Conservation (phyloP, 306 rosid species). For the Ormosia semicastrata region DNA sequence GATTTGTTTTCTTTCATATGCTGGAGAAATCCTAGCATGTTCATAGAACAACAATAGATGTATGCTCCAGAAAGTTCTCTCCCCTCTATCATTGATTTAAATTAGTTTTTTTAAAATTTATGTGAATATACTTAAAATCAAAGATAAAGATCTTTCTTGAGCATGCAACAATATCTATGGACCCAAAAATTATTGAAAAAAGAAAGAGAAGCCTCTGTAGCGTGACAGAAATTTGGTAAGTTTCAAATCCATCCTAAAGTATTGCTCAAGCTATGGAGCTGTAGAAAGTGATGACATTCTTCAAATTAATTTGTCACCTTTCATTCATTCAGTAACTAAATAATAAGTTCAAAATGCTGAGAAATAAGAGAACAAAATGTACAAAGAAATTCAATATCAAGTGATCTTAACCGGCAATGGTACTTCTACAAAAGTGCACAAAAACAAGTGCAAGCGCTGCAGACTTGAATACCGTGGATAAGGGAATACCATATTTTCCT, state of each 20-base stretch:
- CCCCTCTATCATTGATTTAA: no score
- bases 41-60: no score
- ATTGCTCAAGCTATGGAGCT: background rate
- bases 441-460: constrained; percentile 36
- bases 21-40: no score
- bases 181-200: no score
- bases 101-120: no score
- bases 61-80: no score
- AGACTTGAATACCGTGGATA: constrained; percentile 50
- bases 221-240: background rate
- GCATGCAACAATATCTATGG: no score
- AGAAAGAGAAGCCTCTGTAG: background rate
- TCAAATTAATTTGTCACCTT: background rate
- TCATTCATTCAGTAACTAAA: background rate
- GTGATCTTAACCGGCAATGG: background rate
- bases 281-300: background rate
- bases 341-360: background rate
- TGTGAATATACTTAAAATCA: no score
- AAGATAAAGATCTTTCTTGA: no score
- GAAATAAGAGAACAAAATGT: background rate
- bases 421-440: constrained; percentile 30
- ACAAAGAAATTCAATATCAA: background rate
- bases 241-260: background rate
- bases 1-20: no score
- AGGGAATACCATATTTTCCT: constrained; percentile 66